Conservation (phyloP, 2,329 filamentous ascomycete genomes). For the Fusarium sp. region DNA sequence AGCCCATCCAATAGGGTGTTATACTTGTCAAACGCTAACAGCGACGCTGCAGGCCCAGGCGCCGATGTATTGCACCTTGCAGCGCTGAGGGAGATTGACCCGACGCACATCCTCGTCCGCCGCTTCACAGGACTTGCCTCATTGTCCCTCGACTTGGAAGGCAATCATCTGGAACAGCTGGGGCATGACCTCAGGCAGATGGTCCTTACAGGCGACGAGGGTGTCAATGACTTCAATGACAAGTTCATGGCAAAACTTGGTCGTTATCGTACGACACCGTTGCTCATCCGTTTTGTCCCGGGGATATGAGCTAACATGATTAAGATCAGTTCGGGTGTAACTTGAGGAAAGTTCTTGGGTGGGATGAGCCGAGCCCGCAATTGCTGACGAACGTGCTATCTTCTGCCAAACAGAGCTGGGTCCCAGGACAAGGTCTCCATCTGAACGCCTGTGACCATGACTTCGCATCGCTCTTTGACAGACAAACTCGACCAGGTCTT, state of each 20-base stretch:
- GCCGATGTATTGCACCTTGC: conserved; percentile 6
- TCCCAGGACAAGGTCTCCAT: conserved; percentile 4
- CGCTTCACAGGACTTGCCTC: neutral
- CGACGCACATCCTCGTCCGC: conserved; percentile 18
- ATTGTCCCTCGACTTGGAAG: conserved; percentile 16
- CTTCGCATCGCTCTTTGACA: conserved; percentile 1
- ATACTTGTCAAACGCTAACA: neutral
- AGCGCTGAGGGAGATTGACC: neutral
- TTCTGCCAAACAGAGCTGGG: neutral
- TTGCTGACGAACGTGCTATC: neutral
- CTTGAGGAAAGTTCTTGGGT: conserved; percentile 7
- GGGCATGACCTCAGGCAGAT: neutral
- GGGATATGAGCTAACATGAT: neutral
- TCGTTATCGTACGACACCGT: conserved; percentile 8
- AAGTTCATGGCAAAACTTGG: conserved; percentile 5
- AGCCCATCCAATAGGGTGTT: neutral
- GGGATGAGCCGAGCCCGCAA: conserved; percentile 1
- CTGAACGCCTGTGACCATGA: conserved; percentile 5
- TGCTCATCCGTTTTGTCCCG: neutral
- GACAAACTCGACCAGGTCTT: conserved; percentile 8
- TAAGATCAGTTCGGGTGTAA: conserved; percentile 8
- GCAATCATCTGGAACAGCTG: conserved; percentile 7
- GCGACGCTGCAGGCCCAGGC: neutral
- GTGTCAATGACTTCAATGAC: conserved; percentile 3
- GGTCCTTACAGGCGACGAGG: conserved; percentile 4